phyloP scores from a whole-genome alignment of 31 red algal genomes.

The Porphyra umbilicalis region DNA sequence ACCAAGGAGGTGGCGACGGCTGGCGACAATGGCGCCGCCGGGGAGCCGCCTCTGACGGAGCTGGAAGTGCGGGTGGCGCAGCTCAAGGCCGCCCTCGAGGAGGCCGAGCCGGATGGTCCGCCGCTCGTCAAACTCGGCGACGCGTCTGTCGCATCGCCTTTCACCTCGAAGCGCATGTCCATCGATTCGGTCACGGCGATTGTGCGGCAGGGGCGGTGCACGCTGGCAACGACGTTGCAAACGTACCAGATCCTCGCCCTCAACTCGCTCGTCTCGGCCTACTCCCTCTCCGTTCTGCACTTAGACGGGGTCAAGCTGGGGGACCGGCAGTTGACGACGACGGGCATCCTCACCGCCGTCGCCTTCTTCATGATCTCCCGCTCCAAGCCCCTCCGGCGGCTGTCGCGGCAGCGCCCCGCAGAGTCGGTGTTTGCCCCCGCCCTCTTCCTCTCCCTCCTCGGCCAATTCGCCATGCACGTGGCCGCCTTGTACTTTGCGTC shows the following conservation, averaged over 20 bases:
- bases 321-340: conserved; percentile 93
- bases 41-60: conserved; percentile 17
- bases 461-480: conserved; percentile 89
- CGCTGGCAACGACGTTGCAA: conserved; percentile 89
- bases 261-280: conserved; percentile 88
- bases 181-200: conserved; percentile 82
- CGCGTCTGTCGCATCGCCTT: conserved; percentile 97
- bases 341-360: conserved; percentile 58
- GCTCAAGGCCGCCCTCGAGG: conserved; percentile 40
- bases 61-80: conserved; percentile 57
- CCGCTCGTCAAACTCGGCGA: conserved; percentile 95
- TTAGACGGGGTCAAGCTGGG: conserved; percentile 88
- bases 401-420: conserved; percentile 74
- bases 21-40: background rate
- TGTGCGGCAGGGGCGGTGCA: conserved; percentile 96
- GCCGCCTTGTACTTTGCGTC: conserved; percentile 31
- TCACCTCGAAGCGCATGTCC: conserved; percentile 89
- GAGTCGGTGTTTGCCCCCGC: conserved; percentile 85
- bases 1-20: background rate
- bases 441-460: conserved; percentile 78
- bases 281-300: conserved; percentile 89
- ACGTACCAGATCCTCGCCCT: conserved; percentile 99
- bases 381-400: conserved; percentile 80
- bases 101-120: conserved; percentile 53
- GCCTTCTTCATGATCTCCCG: conserved; percentile 92